These are phyloP conservation scores for Meredithiella fracta DNA, from an alignment of 2,329 filamentous ascomycete species.

Conservation along the genomic window DNA sequence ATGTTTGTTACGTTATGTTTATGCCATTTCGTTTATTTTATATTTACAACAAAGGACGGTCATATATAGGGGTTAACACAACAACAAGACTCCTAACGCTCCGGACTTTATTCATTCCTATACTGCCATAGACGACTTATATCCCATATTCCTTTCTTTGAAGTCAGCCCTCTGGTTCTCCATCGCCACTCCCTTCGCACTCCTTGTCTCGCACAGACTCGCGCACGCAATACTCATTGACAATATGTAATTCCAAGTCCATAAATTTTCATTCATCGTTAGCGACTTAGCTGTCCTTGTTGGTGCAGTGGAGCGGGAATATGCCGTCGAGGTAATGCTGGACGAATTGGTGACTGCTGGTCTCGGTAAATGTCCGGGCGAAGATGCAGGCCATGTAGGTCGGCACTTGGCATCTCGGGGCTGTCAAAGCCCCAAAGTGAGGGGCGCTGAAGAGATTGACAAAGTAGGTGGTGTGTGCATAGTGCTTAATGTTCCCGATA, in stretches of 20 bases:
- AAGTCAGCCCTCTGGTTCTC: neutral
- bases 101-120: slow-evolving; percentile 39
- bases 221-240: slow-evolving; percentile 23
- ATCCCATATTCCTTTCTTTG: slow-evolving; percentile 20
- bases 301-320: slow-evolving; percentile 35
- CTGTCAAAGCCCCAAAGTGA: slow-evolving; percentile 39
- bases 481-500: slow-evolving; percentile 64
- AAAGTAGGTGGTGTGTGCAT: slow-evolving; percentile 57
- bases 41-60: no score
- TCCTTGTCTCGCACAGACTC: slow-evolving; percentile 16
- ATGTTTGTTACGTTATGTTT: no score
- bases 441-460: slow-evolving; percentile 60
- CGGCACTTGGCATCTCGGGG: slow-evolving; percentile 30
- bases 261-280: slow-evolving; percentile 41
- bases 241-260: slow-evolving; percentile 37
- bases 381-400: slow-evolving; percentile 49
- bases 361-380: slow-evolving; percentile 28
- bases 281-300: slow-evolving; percentile 26
- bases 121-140: slow-evolving; percentile 47
- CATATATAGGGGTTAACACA: no score
- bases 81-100: slow-evolving; percentile 19
- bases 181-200: slow-evolving; percentile 19
- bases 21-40: no score
- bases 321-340: slow-evolving; percentile 47
- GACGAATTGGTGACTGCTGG: slow-evolving; percentile 41